Conservation (phyloP, 257 asterid genomes). For the Sherardia arvensis region DNA sequence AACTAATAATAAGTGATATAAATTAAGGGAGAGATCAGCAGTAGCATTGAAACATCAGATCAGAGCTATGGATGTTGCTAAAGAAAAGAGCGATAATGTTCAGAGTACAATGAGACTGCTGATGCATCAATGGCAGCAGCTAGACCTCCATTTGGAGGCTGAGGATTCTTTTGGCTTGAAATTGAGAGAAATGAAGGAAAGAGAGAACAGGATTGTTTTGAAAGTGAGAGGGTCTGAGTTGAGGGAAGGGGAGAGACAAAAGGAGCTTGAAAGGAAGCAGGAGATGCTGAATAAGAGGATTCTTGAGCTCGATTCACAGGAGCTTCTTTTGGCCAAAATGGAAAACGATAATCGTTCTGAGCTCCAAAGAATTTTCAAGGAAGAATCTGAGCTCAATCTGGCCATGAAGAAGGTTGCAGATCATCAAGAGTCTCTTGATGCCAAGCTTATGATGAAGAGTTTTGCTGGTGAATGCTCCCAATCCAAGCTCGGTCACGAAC, state of each 20-base stretch:
- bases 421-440: neutral
- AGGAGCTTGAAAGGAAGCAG: neutral
- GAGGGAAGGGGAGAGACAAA: neutral
- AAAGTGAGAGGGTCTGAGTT: constrained; percentile 1
- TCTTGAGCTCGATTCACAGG: neutral
- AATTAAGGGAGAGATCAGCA: too few species aligned
- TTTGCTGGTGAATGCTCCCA: neutral
- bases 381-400: neutral
- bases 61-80: too few species aligned
- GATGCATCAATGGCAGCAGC: too few species aligned
- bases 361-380: neutral
- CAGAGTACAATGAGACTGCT: too few species aligned
- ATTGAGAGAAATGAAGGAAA: too few species aligned
- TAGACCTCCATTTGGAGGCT: too few species aligned
- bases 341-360: neutral
- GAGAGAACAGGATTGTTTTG: too few species aligned
- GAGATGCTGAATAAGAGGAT: neutral
- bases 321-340: neutral
- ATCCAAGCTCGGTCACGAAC: too few species aligned
- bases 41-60: too few species aligned
- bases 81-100: too few species aligned
- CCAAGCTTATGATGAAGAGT: neutral
- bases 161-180: too few species aligned
- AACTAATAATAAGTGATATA: too few species aligned
- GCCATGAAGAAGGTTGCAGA: neutral